Conservation (phyloP, 768 basidiomycete species). For the Boletus tomentosulus region DNA sequence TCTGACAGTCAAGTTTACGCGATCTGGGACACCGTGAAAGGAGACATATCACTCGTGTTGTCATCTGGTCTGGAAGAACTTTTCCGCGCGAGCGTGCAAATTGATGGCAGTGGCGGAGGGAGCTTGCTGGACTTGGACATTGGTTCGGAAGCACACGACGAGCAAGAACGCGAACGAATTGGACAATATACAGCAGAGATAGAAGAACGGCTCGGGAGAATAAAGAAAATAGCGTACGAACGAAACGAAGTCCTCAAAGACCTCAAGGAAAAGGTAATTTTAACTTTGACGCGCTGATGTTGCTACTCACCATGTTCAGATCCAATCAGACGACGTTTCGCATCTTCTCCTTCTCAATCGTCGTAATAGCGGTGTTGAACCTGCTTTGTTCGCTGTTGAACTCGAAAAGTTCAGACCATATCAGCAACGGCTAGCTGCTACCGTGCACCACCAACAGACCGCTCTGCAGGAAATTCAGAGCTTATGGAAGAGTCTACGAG, state of each 20-base stretch:
- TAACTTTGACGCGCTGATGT: background rate
- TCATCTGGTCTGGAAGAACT: constrained; percentile 59
- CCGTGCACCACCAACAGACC: constrained; percentile 71
- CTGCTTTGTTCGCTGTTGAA: constrained; percentile 85
- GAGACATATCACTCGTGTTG: constrained; percentile 61
- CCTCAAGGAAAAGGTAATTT: constrained; percentile 85
- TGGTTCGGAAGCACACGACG: constrained; percentile 56
- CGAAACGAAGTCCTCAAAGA: constrained; percentile 86
- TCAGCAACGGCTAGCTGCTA: constrained; percentile 75
- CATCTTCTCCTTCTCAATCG: constrained; percentile 89
- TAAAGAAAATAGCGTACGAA: constrained; percentile 84
- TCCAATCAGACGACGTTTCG: constrained; percentile 95
- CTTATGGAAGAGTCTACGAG: constrained; percentile 72
- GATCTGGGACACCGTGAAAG: constrained; percentile 67
- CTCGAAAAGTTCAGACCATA: constrained; percentile 95
- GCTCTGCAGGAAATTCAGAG: constrained; percentile 69
- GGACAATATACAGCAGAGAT: constrained; percentile 64
- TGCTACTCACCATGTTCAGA: constrained; percentile 42
- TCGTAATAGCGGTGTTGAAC: constrained; percentile 77
- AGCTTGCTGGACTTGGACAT: constrained; percentile 74
- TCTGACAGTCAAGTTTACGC: constrained; percentile 74
- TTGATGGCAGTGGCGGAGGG: constrained; percentile 32
- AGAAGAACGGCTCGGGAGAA: constrained; percentile 68
- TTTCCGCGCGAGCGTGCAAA: constrained; percentile 50
- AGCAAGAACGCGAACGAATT: constrained; percentile 66